Conservation (phyloP, 768 basidiomycete genomes). For the Boletus rubroflammeus region DNA sequence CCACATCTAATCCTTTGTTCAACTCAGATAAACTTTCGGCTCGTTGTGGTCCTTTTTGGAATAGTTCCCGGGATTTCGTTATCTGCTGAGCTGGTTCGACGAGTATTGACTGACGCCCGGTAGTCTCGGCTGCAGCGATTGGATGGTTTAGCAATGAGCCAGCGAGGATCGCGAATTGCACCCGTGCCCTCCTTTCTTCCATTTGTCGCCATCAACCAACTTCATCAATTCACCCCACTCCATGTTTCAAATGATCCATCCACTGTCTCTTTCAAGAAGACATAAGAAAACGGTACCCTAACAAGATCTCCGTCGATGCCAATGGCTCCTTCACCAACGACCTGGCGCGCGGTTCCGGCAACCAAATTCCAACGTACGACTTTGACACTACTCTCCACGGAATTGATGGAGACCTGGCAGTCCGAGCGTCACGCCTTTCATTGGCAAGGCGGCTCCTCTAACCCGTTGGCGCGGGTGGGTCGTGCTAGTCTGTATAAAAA, state of each 20-base stretch:
- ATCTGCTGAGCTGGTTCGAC: slow-evolving; percentile 9
- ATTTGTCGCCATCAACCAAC: not conserved
- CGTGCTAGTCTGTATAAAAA: slow-evolving; percentile 2
- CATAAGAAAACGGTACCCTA: not conserved
- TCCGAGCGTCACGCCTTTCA: not conserved
- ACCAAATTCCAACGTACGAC: not conserved
- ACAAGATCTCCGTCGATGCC: not conserved
- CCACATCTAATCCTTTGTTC: not conserved
- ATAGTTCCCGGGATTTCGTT: not conserved
- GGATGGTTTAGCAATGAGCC: not conserved
- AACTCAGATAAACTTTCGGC: not conserved
- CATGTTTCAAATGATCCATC: not conserved
- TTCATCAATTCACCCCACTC: no score
- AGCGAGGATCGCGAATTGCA: not conserved
- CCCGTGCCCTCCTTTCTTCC: not conserved
- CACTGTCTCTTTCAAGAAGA: not conserved
- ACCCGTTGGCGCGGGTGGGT: not conserved
- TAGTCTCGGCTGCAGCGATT: not conserved
- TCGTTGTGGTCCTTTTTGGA: not conserved
- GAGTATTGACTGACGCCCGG: not conserved
- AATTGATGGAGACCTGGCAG: not conserved
- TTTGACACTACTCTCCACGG: not conserved
- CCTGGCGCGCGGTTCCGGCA: not conserved
- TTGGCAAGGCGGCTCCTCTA: not conserved
- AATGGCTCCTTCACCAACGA: not conserved